These are phyloP conservation scores for Sporothrix mexicana DNA, from an alignment of 2,329 filamentous ascomycete species.

Conservation along the genomic window DNA sequence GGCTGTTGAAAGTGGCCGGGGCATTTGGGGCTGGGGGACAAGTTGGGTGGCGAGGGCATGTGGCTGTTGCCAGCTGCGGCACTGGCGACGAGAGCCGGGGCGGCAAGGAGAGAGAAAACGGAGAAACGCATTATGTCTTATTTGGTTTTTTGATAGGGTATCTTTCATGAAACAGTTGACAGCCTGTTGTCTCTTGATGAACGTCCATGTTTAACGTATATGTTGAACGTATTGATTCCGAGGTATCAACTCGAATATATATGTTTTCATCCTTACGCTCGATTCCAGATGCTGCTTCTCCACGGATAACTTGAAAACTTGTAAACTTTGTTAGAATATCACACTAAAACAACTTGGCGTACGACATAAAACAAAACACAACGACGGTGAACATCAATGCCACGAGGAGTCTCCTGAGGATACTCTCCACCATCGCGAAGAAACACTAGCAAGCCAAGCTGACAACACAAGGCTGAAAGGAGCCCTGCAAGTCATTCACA, in stretches of 20 bases:
- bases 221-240: background rate
- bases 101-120: background rate
- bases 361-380: background rate
- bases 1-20: constrained; percentile 41
- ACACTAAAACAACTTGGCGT: background rate
- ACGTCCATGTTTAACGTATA: background rate
- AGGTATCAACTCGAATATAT: background rate
- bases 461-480: background rate
- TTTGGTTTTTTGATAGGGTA: background rate
- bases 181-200: background rate
- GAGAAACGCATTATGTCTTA: background rate
- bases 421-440: background rate
- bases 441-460: background rate
- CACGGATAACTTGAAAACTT: background rate
- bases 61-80: constrained; percentile 23
- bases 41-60: constrained; percentile 36
- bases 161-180: background rate
- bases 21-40: constrained; percentile 37
- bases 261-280: background rate
- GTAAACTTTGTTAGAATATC: background rate
- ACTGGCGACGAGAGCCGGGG: background rate
- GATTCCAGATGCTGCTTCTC: background rate
- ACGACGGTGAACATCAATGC: background rate
- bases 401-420: background rate
- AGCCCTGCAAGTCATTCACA: background rate